Evolutionary conservation across 805 yeast species (phyloP).

Genomic region (Myxozyma udenii): DNA sequence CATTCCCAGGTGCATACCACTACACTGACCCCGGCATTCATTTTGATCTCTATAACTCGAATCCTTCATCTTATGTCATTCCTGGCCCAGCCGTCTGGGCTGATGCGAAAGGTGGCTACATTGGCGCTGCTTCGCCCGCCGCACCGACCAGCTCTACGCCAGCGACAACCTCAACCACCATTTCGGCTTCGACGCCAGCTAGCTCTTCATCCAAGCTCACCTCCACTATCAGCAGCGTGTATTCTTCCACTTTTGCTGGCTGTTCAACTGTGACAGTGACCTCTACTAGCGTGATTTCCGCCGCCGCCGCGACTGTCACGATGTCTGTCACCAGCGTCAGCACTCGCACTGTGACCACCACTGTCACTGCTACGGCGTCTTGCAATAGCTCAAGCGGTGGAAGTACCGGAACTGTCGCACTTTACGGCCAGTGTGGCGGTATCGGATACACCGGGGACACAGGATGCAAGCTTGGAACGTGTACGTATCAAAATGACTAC

Average conservation of each 20-base stretch:
- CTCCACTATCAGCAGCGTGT: background rate
- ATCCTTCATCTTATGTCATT: constrained; percentile 11
- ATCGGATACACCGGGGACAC: constrained; percentile 7
- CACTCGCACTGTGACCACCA: background rate
- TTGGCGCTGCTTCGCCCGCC: background rate
- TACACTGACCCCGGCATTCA: constrained; percentile 22
- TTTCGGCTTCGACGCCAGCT: background rate
- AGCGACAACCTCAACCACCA: background rate
- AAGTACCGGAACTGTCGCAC: background rate
- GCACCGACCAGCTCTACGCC: background rate
- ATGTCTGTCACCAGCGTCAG: background rate
- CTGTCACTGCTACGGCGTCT: too few relatives aligned
- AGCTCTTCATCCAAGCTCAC: background rate
- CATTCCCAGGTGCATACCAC: constrained; percentile 26
- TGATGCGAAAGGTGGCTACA: background rate
- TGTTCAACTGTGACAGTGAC: background rate
- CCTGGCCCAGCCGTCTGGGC: constrained; percentile 27
- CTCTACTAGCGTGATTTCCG: background rate
- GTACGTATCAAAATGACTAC: constrained; percentile 8
- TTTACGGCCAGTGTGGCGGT: constrained; percentile 10
- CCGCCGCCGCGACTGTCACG: background rate
- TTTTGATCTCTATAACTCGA: constrained; percentile 14
- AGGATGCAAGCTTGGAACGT: background rate
- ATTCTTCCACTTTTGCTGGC: background rate
- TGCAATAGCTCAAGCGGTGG: background rate